Conservation (phyloP, 345 rosid genomes). For the Trapa bicornis region DNA sequence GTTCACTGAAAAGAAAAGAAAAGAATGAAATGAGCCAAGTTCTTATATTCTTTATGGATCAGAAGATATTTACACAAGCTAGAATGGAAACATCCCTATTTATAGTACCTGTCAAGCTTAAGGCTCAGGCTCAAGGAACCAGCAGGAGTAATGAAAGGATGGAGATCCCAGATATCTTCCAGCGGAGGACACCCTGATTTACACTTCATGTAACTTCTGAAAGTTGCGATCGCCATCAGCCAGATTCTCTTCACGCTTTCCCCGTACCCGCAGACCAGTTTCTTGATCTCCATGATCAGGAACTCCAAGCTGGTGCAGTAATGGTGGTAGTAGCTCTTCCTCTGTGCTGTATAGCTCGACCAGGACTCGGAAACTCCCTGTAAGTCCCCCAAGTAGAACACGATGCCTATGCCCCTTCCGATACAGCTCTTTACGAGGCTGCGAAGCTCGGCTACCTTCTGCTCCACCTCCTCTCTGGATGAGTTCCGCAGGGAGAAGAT, state of each 20-base stretch:
- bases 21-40: conserved; percentile 2
- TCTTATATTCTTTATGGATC: background rate
- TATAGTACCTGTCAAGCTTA: conserved; percentile 34
- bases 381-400: conserved; percentile 55
- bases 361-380: conserved; percentile 46
- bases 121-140: conserved; percentile 51
- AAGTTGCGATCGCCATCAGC: conserved; percentile 43
- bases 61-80: background rate
- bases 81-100: no score
- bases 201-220: conserved; percentile 44
- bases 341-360: conserved; percentile 38
- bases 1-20: conserved; percentile 21
- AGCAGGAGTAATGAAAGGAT: conserved; percentile 37
- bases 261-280: conserved; percentile 26
- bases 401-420: conserved; percentile 37
- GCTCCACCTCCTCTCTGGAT: conserved; percentile 43
- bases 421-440: conserved; percentile 29
- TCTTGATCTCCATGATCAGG: conserved; percentile 44
- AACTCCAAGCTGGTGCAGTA: conserved; percentile 29
- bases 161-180: conserved; percentile 45
- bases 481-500: conserved; percentile 32
- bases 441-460: conserved; percentile 43
- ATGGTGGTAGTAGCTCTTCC: conserved; percentile 17
- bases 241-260: conserved; percentile 28
- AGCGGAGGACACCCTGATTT: conserved; percentile 53